Conservation (phyloP, 345 rosid species). For the Citrus unshiu region DNA sequence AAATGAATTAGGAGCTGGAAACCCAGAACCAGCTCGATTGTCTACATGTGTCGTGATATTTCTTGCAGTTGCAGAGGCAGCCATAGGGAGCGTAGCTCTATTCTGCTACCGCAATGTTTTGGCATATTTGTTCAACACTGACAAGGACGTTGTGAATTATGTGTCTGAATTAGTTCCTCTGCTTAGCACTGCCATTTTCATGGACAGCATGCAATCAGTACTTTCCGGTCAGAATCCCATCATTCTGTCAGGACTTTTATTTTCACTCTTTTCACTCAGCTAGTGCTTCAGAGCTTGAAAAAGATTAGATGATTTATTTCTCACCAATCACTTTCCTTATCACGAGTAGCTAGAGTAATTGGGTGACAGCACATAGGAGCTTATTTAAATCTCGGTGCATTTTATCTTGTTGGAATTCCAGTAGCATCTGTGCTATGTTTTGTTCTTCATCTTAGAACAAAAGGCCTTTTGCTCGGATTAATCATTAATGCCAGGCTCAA, state of each 20-base stretch:
- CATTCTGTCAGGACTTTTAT: neutral
- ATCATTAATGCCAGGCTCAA: conserved; percentile 16
- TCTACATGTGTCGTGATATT: conserved; percentile 17
- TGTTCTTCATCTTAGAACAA: conserved; percentile 28
- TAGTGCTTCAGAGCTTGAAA: neutral
- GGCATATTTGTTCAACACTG: conserved; percentile 37
- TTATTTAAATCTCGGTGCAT: conserved; percentile 28
- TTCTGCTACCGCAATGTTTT: conserved; percentile 22
- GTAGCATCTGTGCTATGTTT: conserved; percentile 18
- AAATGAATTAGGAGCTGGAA: conserved; percentile 50
- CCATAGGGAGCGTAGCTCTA: conserved; percentile 16
- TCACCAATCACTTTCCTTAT: neutral
- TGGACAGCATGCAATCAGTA: conserved; percentile 37
- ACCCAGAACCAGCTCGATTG: conserved; percentile 28
- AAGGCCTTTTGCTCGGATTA: conserved; percentile 41
- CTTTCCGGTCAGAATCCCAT: conserved; percentile 30
- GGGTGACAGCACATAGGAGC: conserved; percentile 43
- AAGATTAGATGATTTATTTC: neutral
- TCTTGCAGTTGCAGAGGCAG: conserved; percentile 22
- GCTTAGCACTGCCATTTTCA: conserved; percentile 27
- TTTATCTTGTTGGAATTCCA: conserved; percentile 36
- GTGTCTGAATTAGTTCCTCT: conserved; percentile 33
- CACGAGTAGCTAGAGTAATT: conserved; percentile 37
- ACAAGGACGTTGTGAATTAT: conserved; percentile 35
- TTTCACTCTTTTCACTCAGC: neutral